phyloP scores from a whole-genome alignment of 352 stramenopile species.

The Phytophthora parvispora region DNA sequence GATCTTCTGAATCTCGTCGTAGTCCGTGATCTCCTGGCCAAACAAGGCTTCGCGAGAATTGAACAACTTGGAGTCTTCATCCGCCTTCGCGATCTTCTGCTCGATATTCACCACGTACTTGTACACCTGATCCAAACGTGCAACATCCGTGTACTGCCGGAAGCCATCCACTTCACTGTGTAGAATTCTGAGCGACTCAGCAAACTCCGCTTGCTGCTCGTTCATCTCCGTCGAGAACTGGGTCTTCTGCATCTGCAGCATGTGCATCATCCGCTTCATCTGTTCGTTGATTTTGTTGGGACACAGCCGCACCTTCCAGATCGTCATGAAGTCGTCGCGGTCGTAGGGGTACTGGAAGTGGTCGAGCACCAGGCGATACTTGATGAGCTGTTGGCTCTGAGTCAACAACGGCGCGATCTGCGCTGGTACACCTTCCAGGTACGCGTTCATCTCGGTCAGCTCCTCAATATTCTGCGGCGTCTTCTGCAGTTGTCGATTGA shows the following conservation, averaged over 20 bases:
- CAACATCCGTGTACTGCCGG: slow-evolving; percentile 89
- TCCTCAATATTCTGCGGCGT: slow-evolving; percentile 94
- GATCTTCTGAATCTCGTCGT: slow-evolving; percentile 92
- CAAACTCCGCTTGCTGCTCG: slow-evolving; percentile 95
- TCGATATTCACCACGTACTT: slow-evolving; percentile 91
- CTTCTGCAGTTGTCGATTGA: slow-evolving; percentile 88
- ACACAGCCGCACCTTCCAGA: slow-evolving; percentile 90
- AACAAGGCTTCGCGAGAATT: slow-evolving; percentile 95
- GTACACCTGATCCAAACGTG: slow-evolving; percentile 87
- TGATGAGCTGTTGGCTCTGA: slow-evolving; percentile 83
- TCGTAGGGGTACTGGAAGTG: slow-evolving; percentile 89
- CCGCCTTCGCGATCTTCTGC: slow-evolving; percentile 88
- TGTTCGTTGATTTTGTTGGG: slow-evolving; percentile 92
- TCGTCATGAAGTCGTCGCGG: slow-evolving; percentile 90
- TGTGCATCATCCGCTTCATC: slow-evolving; percentile 83
- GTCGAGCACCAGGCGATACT: slow-evolving; percentile 84
- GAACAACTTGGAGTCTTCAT: slow-evolving; percentile 92
- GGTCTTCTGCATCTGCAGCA: slow-evolving; percentile 86
- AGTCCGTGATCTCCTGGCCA: slow-evolving; percentile 91
- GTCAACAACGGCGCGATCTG: slow-evolving; percentile 76
- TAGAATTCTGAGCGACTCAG: slow-evolving; percentile 82
- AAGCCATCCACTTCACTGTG: slow-evolving; percentile 92
- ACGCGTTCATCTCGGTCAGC: slow-evolving; percentile 89
- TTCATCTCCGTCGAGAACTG: slow-evolving; percentile 92
- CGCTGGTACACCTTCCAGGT: slow-evolving; percentile 76